A percentile compares a stretch with the other conserved stretches of the same genome.
phyloP scores from a whole-genome alignment of 2,329 filamentous ascomycete species.

The Polytolypa hystricis region DNA sequence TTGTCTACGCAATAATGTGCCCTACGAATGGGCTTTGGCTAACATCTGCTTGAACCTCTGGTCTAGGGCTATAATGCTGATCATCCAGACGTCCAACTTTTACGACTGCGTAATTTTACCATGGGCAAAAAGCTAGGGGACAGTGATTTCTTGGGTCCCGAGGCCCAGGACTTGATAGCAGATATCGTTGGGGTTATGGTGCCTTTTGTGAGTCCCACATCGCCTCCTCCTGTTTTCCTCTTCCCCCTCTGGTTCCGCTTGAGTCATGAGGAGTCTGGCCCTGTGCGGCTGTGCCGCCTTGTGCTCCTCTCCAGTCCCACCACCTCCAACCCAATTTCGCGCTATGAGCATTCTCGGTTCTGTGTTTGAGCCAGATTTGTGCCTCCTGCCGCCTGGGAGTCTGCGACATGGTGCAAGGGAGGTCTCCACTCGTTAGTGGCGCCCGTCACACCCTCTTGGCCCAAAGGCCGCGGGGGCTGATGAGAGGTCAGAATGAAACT shows the following conservation, averaged over 20 bases:
- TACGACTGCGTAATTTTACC: constrained; percentile 72
- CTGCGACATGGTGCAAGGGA: no score
- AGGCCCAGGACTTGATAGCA: constrained; percentile 54
- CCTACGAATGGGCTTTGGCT: no score
- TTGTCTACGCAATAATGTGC: no score
- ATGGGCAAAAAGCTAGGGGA: constrained; percentile 58
- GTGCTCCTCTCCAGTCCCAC: constrained; percentile 9
- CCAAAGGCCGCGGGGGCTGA: background rate
- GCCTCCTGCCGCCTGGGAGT: no score
- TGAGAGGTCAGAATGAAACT: background rate
- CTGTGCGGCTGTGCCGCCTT: constrained; percentile 11
- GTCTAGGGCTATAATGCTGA: constrained; percentile 60
- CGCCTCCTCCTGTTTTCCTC: constrained; percentile 12
- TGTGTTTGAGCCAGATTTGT: no score
- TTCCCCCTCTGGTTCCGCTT: constrained; percentile 11
- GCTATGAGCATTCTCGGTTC: no score
- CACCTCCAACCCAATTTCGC: no score
- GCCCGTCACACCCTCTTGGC: no score
- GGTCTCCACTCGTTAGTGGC: no score
- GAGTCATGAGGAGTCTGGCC: constrained; percentile 17
- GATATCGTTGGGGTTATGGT: constrained; percentile 57
- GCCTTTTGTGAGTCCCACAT: constrained; percentile 57
- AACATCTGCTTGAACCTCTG: no score
- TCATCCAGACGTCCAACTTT: constrained; percentile 67
- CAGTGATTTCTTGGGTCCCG: constrained; percentile 48